Conservation (phyloP, 495 filamentous ascomycete genomes). For the Bacidia rubella region DNA sequence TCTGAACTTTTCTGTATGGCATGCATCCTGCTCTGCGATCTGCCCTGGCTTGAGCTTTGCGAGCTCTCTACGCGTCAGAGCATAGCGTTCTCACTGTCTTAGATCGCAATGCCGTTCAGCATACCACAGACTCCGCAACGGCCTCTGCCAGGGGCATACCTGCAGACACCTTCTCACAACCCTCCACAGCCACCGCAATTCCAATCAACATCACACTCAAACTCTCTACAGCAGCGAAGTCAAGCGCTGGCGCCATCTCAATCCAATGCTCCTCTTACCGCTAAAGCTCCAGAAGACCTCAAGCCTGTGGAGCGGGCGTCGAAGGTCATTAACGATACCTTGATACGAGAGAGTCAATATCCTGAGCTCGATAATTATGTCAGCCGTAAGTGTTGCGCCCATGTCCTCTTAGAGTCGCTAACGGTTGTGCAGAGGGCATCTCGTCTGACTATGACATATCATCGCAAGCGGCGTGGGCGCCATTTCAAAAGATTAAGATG, state of each 20-base stretch:
- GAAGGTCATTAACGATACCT: constrained; percentile 64
- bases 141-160: constrained; percentile 56
- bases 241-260: constrained; percentile 12
- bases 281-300: constrained; percentile 10
- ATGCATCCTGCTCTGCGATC: neutral
- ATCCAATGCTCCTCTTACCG: neutral
- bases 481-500: constrained; percentile 69
- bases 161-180: constrained; percentile 50
- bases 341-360: constrained; percentile 63
- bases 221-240: constrained; percentile 10
- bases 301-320: constrained; percentile 61
- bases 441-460: constrained; percentile 84
- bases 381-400: constrained; percentile 50
- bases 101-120: constrained; percentile 43
- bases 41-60: neutral
- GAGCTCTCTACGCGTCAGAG: neutral
- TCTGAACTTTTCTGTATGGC: neutral
- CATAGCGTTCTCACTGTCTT: neutral
- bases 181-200: constrained; percentile 6
- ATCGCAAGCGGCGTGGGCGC: constrained; percentile 56
- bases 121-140: constrained; percentile 48
- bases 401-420: constrained; percentile 9
- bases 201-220: constrained; percentile 6
- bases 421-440: constrained; percentile 48
- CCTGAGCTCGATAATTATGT: constrained; percentile 85